These are phyloP conservation scores for Trichosporon faecale DNA, from an alignment of 1,284 basidiomycete genomes.

Conservation along the genomic window DNA sequence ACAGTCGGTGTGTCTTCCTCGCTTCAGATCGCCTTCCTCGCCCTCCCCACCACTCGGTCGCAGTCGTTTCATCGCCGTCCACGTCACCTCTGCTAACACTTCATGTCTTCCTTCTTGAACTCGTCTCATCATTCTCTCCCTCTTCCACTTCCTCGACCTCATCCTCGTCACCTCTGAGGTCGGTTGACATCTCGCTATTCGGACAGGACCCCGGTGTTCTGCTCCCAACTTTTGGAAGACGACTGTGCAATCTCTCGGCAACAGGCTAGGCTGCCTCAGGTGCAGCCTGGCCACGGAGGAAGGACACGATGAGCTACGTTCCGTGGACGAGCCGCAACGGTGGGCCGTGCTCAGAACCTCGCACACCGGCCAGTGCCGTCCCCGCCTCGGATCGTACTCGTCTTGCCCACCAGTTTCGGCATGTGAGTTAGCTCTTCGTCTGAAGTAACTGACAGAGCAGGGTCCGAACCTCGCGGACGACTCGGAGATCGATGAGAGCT, in stretches of 20 bases:
- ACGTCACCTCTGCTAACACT: not conserved
- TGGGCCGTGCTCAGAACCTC: not conserved
- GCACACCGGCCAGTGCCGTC: not conserved
- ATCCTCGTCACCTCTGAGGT: not conserved
- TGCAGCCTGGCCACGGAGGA: not conserved
- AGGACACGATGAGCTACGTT: not conserved
- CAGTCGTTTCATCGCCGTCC: not conserved
- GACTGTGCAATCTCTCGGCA: not conserved
- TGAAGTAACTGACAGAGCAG: not conserved
- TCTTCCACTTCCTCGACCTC: not conserved
- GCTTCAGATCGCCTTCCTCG: no score
- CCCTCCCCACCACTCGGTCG: not conserved
- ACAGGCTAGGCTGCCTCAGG: not conserved
- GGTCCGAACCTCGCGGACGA: constrained; percentile 16
- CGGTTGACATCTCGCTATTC: not conserved
- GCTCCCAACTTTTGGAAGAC: no score
- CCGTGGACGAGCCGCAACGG: not conserved
- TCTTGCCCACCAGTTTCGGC: constrained; percentile 20
- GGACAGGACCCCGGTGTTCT: no score
- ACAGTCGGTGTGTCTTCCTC: not conserved
- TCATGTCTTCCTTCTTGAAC: not conserved
- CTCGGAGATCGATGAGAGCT: constrained; percentile 8
- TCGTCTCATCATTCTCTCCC: not conserved
- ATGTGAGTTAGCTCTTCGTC: not conserved
- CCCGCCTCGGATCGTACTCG: constrained; percentile 15